phyloP scores from a whole-genome alignment of 805 yeast genomes.

The Zygosaccharomyces lentus region DNA sequence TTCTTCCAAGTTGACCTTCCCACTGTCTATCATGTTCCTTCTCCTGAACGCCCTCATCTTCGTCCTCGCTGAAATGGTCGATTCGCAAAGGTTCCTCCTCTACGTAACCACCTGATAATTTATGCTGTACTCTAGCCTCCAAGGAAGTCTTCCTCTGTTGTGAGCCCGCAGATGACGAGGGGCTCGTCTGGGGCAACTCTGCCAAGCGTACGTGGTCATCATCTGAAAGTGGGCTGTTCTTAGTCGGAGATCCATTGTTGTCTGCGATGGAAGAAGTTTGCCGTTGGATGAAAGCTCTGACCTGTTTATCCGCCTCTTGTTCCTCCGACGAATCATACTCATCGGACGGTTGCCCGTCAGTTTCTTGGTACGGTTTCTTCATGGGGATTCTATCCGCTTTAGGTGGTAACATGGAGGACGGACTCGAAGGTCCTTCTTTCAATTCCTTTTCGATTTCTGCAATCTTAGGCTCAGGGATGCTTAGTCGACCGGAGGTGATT shows the following conservation, averaged over 20 bases:
- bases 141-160: slow-evolving; percentile 26
- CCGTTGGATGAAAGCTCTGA: slow-evolving; percentile 16
- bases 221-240: slow-evolving; percentile 21
- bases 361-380: slow-evolving; percentile 31
- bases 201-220: slow-evolving; percentile 29
- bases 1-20: slow-evolving; percentile 7
- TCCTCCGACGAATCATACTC: slow-evolving; percentile 18
- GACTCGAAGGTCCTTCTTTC: slow-evolving; percentile 39
- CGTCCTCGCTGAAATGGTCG: slow-evolving; percentile 25
- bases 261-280: slow-evolving; percentile 33
- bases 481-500: slow-evolving; percentile 42
- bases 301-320: slow-evolving; percentile 10
- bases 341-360: slow-evolving; percentile 10
- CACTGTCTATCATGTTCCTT: slow-evolving; percentile 7
- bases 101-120: slow-evolving; percentile 4
- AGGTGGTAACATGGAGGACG: slow-evolving; percentile 32
- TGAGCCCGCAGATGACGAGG: slow-evolving; percentile 4
- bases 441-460: slow-evolving; percentile 39
- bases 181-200: slow-evolving; percentile 24
- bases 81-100: slow-evolving; percentile 20
- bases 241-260: slow-evolving; percentile 31
- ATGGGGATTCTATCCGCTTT: slow-evolving; percentile 35
- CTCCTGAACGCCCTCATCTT: slow-evolving; percentile 16
- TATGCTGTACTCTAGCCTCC: slow-evolving; percentile 20
- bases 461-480: slow-evolving; percentile 42